phyloP scores from a whole-genome alignment of 129 eudicot species.

The Pseudognaphalium luteoalbum region DNA sequence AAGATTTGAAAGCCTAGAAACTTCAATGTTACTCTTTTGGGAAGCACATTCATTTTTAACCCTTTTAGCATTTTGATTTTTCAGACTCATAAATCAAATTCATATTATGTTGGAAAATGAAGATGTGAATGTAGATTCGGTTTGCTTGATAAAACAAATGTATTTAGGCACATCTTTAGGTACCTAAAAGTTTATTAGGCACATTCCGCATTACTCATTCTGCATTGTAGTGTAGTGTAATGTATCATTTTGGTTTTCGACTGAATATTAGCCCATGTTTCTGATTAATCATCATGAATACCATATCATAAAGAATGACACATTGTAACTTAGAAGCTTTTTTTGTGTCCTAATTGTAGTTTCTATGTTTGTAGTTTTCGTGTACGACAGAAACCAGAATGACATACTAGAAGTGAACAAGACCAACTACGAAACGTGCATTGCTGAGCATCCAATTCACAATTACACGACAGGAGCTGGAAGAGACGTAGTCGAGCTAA shows the following conservation, averaged over 20 bases:
- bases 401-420: slow-evolving; percentile 78
- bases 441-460: slow-evolving; percentile 67
- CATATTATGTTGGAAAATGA: too few relatives aligned
- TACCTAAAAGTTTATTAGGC: too few relatives aligned
- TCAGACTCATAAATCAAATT: too few relatives aligned
- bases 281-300: background rate
- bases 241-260: background rate
- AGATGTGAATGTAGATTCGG: background rate
- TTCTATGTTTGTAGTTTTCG: slow-evolving; percentile 53
- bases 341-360: background rate
- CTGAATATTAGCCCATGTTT: background rate
- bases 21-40: background rate
- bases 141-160: background rate
- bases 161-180: too few relatives aligned
- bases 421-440: slow-evolving; percentile 78
- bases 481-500: slow-evolving; percentile 78
- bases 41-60: background rate
- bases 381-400: slow-evolving; percentile 79
- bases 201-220: too few relatives aligned
- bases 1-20: slow-evolving; percentile 9
- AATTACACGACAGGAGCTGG: slow-evolving; percentile 90
- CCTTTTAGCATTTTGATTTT: background rate
- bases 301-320: background rate
- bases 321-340: background rate
- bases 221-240: background rate